Evolutionary conservation across 495 filamentous ascomycete species (phyloP).

Genomic region (Geoglossum glabrum): DNA sequence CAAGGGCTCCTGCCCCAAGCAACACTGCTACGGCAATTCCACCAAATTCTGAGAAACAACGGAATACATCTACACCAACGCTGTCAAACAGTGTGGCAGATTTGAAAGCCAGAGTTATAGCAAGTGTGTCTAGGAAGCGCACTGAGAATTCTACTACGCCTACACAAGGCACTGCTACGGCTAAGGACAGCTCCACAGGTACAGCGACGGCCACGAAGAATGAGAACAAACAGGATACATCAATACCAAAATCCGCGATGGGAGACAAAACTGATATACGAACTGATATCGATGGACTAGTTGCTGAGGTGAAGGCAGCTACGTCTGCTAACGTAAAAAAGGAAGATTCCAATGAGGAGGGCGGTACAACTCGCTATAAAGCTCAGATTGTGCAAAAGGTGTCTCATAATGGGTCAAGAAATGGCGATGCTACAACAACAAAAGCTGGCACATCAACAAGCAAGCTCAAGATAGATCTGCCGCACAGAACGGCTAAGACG

Average conservation of each 20-base stretch:
- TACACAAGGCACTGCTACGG: not conserved
- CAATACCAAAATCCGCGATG: not conserved
- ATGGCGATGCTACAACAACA: not conserved
- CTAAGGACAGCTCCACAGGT: not conserved
- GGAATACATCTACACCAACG: not conserved
- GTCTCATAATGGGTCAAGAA: not conserved
- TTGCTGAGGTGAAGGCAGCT: slow-evolving; percentile 3
- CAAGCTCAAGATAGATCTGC: not conserved
- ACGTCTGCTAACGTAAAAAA: not conserved
- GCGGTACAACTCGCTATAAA: not conserved
- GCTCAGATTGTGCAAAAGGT: not conserved
- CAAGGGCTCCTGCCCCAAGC: not conserved
- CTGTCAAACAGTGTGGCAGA: not conserved
- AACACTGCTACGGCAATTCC: not conserved
- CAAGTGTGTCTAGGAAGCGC: not conserved
- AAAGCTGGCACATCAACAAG: not conserved
- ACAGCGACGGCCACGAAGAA: not conserved
- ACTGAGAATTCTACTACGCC: slow-evolving; percentile 2
- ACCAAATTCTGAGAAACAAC: not conserved
- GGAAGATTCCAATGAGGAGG: not conserved
- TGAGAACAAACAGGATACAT: not conserved
- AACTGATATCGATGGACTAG: slow-evolving; percentile 3
- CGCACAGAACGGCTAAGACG: not conserved
- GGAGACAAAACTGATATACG: not conserved
- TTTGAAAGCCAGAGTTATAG: slow-evolving; percentile 3